Evolutionary conservation across 768 basidiomycete genomes (phyloP), one percentile per base, ranked within the genome.

Genomic region (Amanita muscaria): DNA sequence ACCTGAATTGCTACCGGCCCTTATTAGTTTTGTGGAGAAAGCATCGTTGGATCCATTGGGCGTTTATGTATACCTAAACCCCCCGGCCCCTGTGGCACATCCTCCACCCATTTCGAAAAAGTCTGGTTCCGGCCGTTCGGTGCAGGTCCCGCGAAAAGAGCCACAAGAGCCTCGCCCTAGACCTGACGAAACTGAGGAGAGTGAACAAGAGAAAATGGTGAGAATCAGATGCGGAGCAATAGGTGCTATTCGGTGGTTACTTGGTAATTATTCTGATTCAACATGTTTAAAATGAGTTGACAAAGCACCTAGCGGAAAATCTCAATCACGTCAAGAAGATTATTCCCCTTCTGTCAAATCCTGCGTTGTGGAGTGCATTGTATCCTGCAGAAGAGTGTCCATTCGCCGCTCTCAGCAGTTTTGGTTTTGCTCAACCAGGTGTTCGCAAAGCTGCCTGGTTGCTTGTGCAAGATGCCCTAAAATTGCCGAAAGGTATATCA

Each of bases 371-470:
- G 83, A 77, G 75, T 11, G 67, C 69, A 2, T 63, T 82, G 5
- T 70, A 72, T 49, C 68, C 72, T 23, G 65, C 57, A 1, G 64
- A 64, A 48, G 53, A 48, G 7, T 68, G 66, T 24, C 69, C 71
- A 0, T 76, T 72, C 56, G 59, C 62, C 11, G 63, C 63, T 2
- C 49, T 69, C 4, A 67, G 70, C 39, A 62, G 64, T 38, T 77
- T 84, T 49, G 88, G 87, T 1, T 67, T 64, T 25, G 68, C 60
- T 2, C 87, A 91, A 52, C 85, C 88, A 2, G 70, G 68, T 31
- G 82, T 90, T 23, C 74, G 91, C 14, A 74, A 79, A 56, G 71
- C 80, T 9, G 76, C 79, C 0, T 94, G 91, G 83, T 54, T 56
- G 3, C 51, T 80, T 6, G 56, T 84, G 9, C 70, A 68, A 44